Evolutionary conservation across 768 basidiomycete species (phyloP), one percentile per base, ranked within the genome.

Genomic region (Tephrocybe sp.): DNA sequence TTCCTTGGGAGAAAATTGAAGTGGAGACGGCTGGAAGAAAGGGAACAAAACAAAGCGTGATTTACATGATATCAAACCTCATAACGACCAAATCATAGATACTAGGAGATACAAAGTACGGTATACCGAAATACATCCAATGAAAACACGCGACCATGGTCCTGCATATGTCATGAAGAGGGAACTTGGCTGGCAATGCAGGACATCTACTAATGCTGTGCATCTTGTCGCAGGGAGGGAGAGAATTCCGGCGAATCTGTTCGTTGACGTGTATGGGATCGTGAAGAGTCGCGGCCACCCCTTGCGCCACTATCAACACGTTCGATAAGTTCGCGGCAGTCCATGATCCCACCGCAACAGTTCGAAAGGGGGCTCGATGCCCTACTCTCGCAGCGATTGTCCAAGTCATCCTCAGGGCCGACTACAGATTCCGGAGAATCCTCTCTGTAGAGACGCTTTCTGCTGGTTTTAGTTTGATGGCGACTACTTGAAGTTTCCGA

Each of bases 291-390:
- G 11, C 26, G 42, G 14, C 32, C 39, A 3, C 49, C 46, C n/a
- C 12, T 49, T 43, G 37, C 32, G 48, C 51, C 51, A 48, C 62
- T 58, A 17, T 61, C 56, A 21, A 56, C 62, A 21, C 67, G 62
- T 55, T 69, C 70, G 52, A 62, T 63, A 23, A 79, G 67, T 17
- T 68, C 71, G 15, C 66, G 65, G 61, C 79, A 79, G 57, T 81
- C 78, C 45, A 81, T 44, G 24, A 78, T 68, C 6, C 80, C 79
- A 32, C 76, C 78, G 58, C 78, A 78, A 62, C 78, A 80, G 18
- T 80, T 75, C 5, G 70, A 65, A 20, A 62, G 66, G 17, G 58
- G 57, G 53, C 65, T 73, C 26, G 59, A 56, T 33, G 61, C 64
- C n/a, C 60, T 57, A 20, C 53, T 58, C 28, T 55, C 43, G 15